Evolutionary conservation across 352 stramenopile genomes (phyloP).

Genomic region (Phytophthora crassamura): DNA sequence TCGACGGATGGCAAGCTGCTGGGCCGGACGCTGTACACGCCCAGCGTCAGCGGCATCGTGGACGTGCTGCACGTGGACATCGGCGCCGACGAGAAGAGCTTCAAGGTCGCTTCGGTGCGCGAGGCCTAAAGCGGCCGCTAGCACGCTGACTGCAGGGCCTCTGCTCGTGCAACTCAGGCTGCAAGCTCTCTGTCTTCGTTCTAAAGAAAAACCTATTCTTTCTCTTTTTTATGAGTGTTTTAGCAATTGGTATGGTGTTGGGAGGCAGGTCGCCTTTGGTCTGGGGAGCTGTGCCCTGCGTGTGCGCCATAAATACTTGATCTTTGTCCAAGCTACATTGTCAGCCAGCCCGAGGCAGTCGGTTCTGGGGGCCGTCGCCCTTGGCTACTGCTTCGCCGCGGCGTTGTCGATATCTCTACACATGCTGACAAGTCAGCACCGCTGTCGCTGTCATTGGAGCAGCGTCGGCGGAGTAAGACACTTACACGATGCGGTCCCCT

Average conservation of each 20-base stretch:
- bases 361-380: not conserved
- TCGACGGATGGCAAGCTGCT: constrained; percentile 31
- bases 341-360: constrained; percentile 8
- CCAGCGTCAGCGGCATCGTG: constrained; percentile 62
- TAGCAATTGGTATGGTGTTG: constrained; percentile 27
- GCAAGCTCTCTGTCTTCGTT: constrained; percentile 8
- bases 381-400: constrained; percentile 9
- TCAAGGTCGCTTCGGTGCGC: constrained; percentile 53
- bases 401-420: constrained; percentile 12
- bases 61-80: constrained; percentile 72
- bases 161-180: constrained; percentile 1
- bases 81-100: constrained; percentile 42
- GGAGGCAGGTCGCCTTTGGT: constrained; percentile 9
- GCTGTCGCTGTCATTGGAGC: constrained; percentile 10
- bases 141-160: not conserved
- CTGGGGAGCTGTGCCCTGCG: constrained; percentile 17
- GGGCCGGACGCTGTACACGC: constrained; percentile 57
- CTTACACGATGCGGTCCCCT: constrained; percentile 52
- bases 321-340: constrained; percentile 42
- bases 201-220: constrained; percentile 36
- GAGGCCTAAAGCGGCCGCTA: constrained; percentile 32
- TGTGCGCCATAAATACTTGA: constrained; percentile 53
- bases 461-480: constrained; percentile 39
- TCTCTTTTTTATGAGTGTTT: constrained; percentile 24
- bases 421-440: constrained; percentile 21